Conservation (phyloP, 306 rosid species). For the Rosa persica region DNA sequence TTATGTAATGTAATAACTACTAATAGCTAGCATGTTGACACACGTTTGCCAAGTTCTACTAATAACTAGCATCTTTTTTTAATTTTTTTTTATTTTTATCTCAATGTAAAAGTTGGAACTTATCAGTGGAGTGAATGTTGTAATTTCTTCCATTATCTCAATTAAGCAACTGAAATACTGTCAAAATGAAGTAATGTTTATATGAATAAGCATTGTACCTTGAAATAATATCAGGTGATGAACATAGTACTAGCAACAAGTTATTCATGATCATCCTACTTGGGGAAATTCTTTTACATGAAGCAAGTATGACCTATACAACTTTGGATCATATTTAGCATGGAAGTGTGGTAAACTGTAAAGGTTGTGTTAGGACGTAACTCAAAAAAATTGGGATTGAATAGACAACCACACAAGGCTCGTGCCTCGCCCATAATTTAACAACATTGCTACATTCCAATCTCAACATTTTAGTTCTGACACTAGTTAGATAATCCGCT, state of each 20-base stretch:
- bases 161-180: no score
- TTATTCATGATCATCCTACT: not conserved
- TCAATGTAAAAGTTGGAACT: no score
- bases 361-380: not conserved
- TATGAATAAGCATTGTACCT: not conserved
- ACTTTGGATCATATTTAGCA: no score
- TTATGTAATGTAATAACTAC: no score
- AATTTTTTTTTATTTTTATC: no score
- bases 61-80: no score
- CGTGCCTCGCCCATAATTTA: not conserved
- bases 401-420: not conserved
- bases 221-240: not conserved
- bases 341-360: not conserved
- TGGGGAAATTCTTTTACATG: not conserved
- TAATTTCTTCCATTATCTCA: no score
- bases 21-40: no score
- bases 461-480: not conserved
- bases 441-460: no score
- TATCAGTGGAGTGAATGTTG: no score
- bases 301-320: not conserved
- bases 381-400: not conserved
- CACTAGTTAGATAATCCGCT: not conserved
- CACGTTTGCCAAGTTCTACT: no score
- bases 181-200: no score
- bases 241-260: not conserved